Percentiles rank a stretch among this genome's conserved stretches.
Evolutionary conservation across 1,284 basidiomycete species (phyloP).

Genomic region (Ganoderma lingzhi): DNA sequence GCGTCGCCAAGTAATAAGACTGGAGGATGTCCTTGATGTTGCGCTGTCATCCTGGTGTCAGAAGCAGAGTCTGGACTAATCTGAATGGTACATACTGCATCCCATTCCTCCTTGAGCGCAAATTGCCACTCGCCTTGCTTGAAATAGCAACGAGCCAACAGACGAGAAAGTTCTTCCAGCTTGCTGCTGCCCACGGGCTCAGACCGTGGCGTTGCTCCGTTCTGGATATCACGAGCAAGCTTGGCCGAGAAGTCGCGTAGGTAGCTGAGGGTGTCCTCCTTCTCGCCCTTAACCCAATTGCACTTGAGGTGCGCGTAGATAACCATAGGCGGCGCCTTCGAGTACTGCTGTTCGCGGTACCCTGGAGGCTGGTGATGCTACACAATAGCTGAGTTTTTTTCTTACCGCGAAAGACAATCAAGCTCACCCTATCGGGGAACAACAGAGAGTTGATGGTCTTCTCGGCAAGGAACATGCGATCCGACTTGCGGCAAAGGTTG

Average conservation of each 20-base stretch:
- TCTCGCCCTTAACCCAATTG: conserved; percentile 91
- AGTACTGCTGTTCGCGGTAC: conserved; percentile 55
- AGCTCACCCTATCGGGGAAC: conserved; percentile 66
- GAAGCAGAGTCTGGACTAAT: neutral
- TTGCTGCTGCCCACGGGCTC: conserved; percentile 55
- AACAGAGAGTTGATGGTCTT: conserved; percentile 97
- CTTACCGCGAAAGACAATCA: neutral
- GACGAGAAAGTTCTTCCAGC: conserved; percentile 80
- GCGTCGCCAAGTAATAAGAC: conserved; percentile 89
- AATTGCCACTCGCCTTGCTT: conserved; percentile 98
- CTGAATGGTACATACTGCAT: conserved; percentile 58
- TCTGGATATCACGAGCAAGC: conserved; percentile 79
- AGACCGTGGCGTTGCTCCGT: conserved; percentile 57
- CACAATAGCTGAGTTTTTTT: neutral
- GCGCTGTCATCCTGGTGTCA: conserved; percentile 52
- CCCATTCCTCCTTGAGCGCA: conserved; percentile 83
- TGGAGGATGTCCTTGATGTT: conserved; percentile 85
- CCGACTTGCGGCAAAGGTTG: conserved; percentile 87
- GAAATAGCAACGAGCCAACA: conserved; percentile 97
- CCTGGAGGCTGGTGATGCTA: conserved; percentile 30
- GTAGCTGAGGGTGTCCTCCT: conserved; percentile 85
- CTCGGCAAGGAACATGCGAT: conserved; percentile 90
- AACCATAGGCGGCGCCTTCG: conserved; percentile 92
- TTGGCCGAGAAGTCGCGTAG: conserved; percentile 86
- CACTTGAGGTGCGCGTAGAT: conserved; percentile 98